These are phyloP conservation scores for Citrus unshiu DNA, from an alignment of 345 rosid species.

Conservation along the genomic window DNA sequence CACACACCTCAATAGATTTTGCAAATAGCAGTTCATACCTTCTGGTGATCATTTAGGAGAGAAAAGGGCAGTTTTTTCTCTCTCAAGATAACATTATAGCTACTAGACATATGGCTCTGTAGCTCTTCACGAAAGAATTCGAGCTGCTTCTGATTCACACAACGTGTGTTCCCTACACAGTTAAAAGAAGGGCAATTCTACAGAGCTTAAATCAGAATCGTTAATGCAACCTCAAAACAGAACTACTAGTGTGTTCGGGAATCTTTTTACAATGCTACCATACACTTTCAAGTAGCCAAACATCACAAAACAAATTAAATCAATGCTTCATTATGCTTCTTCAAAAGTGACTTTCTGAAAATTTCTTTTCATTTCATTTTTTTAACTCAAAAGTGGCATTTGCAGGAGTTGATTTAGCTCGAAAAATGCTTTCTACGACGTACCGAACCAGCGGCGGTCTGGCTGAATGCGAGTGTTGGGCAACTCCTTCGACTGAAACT, in stretches of 20 bases:
- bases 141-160: slow-evolving; percentile 73
- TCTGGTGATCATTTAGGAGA: slow-evolving; percentile 68
- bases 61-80: slow-evolving; percentile 77
- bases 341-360: too few relatives aligned
- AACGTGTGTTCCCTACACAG: slow-evolving; percentile 62
- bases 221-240: neutral
- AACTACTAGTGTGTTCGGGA: neutral
- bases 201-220: neutral
- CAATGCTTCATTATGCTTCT: too few relatives aligned
- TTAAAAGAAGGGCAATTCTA: neutral
- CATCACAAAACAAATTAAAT: neutral
- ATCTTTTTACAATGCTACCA: neutral
- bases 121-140: slow-evolving; percentile 81
- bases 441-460: slow-evolving; percentile 90
- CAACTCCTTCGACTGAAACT: slow-evolving; percentile 67
- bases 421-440: slow-evolving; percentile 1
- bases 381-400: too few relatives aligned
- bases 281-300: neutral
- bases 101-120: slow-evolving; percentile 55
- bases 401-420: neutral
- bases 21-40: slow-evolving; percentile 34
- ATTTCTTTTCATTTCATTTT: neutral
- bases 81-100: slow-evolving; percentile 73
- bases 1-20: neutral
- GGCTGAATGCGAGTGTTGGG: slow-evolving; percentile 81